phyloP scores from a whole-genome alignment of 1,284 basidiomycete species.

The Phaffia rhodozyma region DNA sequence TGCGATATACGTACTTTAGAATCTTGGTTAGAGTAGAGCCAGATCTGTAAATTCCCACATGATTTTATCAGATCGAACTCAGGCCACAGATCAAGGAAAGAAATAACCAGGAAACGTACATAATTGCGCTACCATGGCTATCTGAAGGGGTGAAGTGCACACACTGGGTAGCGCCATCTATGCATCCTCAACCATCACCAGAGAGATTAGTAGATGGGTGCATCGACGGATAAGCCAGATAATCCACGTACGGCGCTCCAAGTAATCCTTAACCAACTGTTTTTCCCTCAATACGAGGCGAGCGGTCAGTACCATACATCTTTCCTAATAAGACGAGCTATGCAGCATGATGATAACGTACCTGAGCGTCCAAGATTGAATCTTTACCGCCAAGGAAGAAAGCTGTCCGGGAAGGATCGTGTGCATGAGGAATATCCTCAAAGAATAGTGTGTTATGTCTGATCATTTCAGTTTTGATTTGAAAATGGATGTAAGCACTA shows the following conservation, averaged over 20 bases:
- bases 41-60: too few relatives aligned
- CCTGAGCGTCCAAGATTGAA: constrained; percentile 58
- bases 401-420: constrained; percentile 40
- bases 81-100: too few relatives aligned
- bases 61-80: too few relatives aligned
- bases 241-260: constrained; percentile 34
- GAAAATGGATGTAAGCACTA: too few relatives aligned
- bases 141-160: too few relatives aligned
- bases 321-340: background rate
- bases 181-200: background rate
- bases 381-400: constrained; percentile 72
- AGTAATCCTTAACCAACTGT: background rate
- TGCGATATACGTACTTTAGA: too few relatives aligned
- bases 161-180: too few relatives aligned
- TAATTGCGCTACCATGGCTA: too few relatives aligned
- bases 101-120: too few relatives aligned
- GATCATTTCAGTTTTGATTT: too few relatives aligned
- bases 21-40: too few relatives aligned
- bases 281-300: background rate
- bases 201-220: background rate
- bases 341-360: constrained; percentile 29
- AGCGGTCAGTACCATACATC: background rate
- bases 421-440: constrained; percentile 69
- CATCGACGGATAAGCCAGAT: background rate
- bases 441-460: constrained; percentile 71